Conservation (phyloP, 2,329 filamentous ascomycete genomes). For the Fusarium fujikuroi region DNA sequence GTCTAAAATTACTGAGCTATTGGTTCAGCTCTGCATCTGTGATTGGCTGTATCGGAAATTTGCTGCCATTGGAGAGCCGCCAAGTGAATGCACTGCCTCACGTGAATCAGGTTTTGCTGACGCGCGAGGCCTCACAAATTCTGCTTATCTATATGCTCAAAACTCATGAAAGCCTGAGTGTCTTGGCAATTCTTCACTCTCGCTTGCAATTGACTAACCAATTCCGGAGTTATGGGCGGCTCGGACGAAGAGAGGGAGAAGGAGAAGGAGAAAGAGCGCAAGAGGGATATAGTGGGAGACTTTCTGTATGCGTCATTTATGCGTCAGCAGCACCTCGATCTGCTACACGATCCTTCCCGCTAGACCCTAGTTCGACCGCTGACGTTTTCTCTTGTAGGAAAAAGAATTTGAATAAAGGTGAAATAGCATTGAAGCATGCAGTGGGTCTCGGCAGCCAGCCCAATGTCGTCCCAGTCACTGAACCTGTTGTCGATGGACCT, state of each 20-base stretch:
- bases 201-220: background rate
- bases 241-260: slow-evolving; percentile 31
- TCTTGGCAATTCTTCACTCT: background rate
- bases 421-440: slow-evolving; percentile 51
- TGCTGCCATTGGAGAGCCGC: background rate
- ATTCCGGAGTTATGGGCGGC: slow-evolving; percentile 2
- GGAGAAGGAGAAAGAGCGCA: slow-evolving; percentile 40
- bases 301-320: slow-evolving; percentile 48
- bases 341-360: background rate
- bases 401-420: slow-evolving; percentile 50
- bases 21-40: background rate
- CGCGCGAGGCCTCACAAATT: slow-evolving; percentile 1
- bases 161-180: background rate
- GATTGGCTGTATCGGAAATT: slow-evolving; percentile 18
- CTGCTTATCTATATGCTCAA: background rate
- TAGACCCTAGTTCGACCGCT: background rate
- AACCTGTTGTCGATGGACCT: slow-evolving; percentile 46
- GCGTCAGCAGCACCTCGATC: background rate
- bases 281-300: slow-evolving; percentile 48
- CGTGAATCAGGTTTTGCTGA: slow-evolving; percentile 22
- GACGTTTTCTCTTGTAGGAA: slow-evolving; percentile 33
- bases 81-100: slow-evolving; percentile 24
- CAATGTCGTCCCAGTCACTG: slow-evolving; percentile 47
- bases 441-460: slow-evolving; percentile 47
- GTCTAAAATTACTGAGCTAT: background rate